Evolutionary conservation across 345 rosid genomes (phyloP).

Genomic region (Aethionema arabicum): DNA sequence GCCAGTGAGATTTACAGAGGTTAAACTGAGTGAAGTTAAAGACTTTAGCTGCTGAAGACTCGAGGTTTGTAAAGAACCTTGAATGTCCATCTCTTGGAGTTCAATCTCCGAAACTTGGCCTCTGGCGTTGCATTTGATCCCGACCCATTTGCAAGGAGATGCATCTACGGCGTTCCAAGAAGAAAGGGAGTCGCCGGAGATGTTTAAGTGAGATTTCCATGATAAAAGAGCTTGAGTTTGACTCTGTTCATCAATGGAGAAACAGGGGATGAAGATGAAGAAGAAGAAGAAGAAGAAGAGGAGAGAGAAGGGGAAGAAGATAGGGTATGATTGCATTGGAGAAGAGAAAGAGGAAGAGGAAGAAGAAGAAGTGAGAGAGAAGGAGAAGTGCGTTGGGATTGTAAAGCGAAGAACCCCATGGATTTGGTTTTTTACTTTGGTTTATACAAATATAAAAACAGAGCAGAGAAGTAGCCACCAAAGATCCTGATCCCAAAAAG

Average conservation of each 20-base stretch:
- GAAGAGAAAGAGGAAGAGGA: constrained; percentile 36
- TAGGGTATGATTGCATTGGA: constrained; percentile 61
- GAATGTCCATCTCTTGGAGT: constrained; percentile 58
- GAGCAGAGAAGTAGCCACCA: constrained; percentile 37
- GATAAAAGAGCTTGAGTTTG: constrained; percentile 69
- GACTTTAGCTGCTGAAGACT: constrained; percentile 55
- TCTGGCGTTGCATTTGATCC: constrained; percentile 62
- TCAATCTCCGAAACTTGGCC: constrained; percentile 58
- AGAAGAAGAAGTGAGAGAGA: constrained; percentile 32
- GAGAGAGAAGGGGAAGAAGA: constrained; percentile 46
- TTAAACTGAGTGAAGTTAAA: constrained; percentile 55
- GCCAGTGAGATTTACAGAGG: constrained; percentile 77
- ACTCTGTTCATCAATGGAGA: constrained; percentile 65
- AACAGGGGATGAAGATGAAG: constrained; percentile 48
- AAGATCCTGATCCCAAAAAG: constrained; percentile 74
- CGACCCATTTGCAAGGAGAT: constrained; percentile 76
- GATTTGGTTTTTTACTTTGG: constrained; percentile 47
- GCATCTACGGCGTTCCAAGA: constrained; percentile 62
- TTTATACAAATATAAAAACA: constrained; percentile 57
- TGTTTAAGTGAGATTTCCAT: constrained; percentile 73
- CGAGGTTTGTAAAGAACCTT: constrained; percentile 65
- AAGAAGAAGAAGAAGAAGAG: constrained; percentile 44
- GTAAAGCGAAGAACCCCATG: constrained; percentile 78
- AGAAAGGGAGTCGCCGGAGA: constrained; percentile 44
- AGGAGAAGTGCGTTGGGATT: constrained; percentile 57